Base-by-base conservation (phyloP, 805 yeast species). In the Metschnikowia dekortorum region DNA sequence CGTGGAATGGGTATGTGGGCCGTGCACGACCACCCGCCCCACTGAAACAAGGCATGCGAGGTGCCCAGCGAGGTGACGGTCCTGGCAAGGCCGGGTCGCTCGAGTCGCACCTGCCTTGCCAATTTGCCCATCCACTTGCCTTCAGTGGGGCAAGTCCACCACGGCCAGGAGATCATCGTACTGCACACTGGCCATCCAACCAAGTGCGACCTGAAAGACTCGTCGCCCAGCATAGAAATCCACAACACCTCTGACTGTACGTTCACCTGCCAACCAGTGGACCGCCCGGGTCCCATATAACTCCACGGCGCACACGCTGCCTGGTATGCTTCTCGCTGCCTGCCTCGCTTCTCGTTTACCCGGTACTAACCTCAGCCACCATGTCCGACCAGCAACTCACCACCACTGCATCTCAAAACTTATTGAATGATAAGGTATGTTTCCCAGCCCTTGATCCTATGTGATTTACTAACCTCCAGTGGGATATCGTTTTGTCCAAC, bases 401-500 rank as follows among this genome's bases (percentile, higher is more conserved):
- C 52, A 47, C 60, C 41, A 49, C 64, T 39, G 60, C 83, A 47
- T 80, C 83, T 45, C 81, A 76, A 65, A 78, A 80, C 61, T 78
- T 83, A 58, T 71, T 82, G 59, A 82, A 83, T 62, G 85, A 82
- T 61, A 82, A 83, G 66, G 71, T 67, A 65, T 49, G 70, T 66
- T 22, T 13, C 8, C 9, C 10, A 26, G 9, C 13, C 8, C 11
- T n/a, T 11, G 16, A 33, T 45, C 16, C 30, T 28, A 13, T 13
- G 31, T 16, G 5, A 9, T 16, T 16, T 56, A 57, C 60, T 58
- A 58, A 63, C 62, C 34, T 16, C 28, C 41, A 58, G 70, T 94
- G 99, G 99, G 99, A 94, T 70, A 87, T 90, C 58, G 97, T 91
- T 48, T 78, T 94, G 65, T 90, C 99, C 52, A 94, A 94, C 75